Evolutionary conservation across 306 rosid genomes (phyloP).

Genomic region (Phaseolus lunatus): DNA sequence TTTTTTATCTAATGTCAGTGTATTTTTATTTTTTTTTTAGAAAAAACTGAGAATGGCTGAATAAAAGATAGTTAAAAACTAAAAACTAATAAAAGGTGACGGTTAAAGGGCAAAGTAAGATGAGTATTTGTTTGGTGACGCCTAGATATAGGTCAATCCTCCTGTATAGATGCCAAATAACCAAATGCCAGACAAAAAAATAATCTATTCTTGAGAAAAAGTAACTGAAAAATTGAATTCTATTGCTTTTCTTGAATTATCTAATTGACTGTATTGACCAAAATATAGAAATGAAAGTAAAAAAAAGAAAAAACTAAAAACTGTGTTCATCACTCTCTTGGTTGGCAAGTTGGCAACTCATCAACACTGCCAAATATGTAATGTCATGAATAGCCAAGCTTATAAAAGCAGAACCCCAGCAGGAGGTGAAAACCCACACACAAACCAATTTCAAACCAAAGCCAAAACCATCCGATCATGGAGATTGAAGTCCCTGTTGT

Average conservation of each 20-base stretch:
- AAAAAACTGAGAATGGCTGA: background rate
- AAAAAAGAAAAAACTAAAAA: background rate
- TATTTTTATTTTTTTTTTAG: too few relatives aligned
- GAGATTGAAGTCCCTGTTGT: slow-evolving; percentile 57
- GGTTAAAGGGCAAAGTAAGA: background rate
- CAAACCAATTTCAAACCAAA: background rate
- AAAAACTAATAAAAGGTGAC: slow-evolving; percentile 15
- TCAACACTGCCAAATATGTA: background rate
- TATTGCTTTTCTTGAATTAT: background rate
- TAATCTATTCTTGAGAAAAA: background rate
- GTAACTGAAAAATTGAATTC: background rate
- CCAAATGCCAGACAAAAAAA: background rate
- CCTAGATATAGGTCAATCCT: background rate
- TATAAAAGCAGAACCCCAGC: slow-evolving; percentile 17
- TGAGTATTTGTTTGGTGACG: too few relatives aligned
- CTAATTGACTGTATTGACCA: background rate
- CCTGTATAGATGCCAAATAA: background rate
- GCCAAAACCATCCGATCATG: slow-evolving; percentile 22
- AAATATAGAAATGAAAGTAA: background rate
- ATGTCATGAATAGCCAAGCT: background rate
- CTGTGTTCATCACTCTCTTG: background rate
- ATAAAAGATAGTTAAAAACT: background rate
- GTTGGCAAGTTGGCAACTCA: background rate
- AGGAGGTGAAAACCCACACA: background rate
- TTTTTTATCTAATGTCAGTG: background rate